Evolutionary conservation across 1,139 yeast genomes (phyloP).

Genomic region (Blastobotrys proliferans): DNA sequence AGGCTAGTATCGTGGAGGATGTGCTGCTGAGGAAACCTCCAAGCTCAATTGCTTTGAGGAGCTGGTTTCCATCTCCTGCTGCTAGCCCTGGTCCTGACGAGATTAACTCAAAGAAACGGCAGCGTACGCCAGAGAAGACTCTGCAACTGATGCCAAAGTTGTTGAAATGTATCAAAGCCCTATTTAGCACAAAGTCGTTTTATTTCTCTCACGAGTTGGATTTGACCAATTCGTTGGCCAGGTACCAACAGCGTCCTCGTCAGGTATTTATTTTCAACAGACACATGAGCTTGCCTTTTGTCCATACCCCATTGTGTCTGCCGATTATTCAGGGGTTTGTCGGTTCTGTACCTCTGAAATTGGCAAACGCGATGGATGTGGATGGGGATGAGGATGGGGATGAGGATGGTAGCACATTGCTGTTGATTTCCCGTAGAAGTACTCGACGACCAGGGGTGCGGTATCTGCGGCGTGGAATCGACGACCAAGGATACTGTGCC

Average conservation of each 20-base stretch:
- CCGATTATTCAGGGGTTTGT: constrained; percentile 40
- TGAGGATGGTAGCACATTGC: constrained; percentile 14
- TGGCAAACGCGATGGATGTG: constrained; percentile 1
- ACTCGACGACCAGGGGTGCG: constrained; percentile 43
- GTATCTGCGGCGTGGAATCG: constrained; percentile 44
- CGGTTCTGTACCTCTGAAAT: constrained; percentile 22
- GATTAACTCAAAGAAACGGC: not conserved
- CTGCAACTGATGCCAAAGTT: constrained; percentile 19
- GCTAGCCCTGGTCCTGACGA: not conserved
- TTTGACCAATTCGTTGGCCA: constrained; percentile 17
- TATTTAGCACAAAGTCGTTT: constrained; percentile 17
- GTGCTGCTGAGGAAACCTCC: constrained; percentile 15
- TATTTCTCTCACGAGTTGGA: constrained; percentile 27
- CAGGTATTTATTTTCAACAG: constrained; percentile 35
- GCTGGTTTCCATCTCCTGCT: constrained; percentile 10
- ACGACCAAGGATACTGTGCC: constrained; percentile 43
- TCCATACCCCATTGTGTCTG: constrained; percentile 23
- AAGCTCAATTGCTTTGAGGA: constrained; percentile 6
- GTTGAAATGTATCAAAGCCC: constrained; percentile 13
- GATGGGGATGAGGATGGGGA: constrained; percentile 10
- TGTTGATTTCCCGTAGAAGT: constrained; percentile 38
- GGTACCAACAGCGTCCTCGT: constrained; percentile 9
- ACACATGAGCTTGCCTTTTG: constrained; percentile 26
- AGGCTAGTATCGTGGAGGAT: constrained; percentile 14
- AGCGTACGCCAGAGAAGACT: constrained; percentile 1